These are phyloP conservation scores for Fraxinus nigra DNA, from an alignment of 305 asterid genomes.

Conservation along the genomic window DNA sequence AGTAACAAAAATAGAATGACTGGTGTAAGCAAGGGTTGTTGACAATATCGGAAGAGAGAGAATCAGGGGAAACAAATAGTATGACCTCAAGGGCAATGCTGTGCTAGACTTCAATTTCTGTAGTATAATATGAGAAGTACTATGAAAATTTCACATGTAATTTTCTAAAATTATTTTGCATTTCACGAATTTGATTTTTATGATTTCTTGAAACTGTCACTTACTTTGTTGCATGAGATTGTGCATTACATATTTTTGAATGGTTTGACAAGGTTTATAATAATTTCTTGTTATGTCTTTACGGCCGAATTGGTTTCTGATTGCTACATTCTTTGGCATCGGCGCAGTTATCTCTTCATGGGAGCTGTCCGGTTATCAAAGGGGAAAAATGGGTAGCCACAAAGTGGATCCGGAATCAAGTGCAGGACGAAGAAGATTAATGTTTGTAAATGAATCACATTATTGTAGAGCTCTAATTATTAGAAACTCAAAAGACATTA, in stretches of 20 bases:
- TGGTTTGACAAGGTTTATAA: not conserved
- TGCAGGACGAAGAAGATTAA: conserved; percentile 43
- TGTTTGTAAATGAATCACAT: conserved; percentile 2
- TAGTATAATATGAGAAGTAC: not conserved
- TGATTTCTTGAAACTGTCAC: not conserved
- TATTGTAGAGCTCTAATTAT: not conserved
- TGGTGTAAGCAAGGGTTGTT: not conserved
- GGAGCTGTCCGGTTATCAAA: conserved; percentile 87
- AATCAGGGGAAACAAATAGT: not conserved
- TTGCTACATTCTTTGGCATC: conserved; percentile 3
- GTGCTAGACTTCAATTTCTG: not conserved
- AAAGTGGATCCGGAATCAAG: conserved; percentile 86
- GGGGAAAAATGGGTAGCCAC: conserved; percentile 99
- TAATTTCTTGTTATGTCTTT: not conserved
- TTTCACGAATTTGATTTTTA: not conserved
- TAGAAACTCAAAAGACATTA: conserved; percentile 4
- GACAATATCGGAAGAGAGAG: not conserved
- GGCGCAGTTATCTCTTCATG: conserved; percentile 78
- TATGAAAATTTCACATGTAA: not conserved
- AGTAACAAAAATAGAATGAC: not conserved
- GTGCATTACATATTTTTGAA: not conserved
- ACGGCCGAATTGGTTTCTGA: conserved; percentile 5
- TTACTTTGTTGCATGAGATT: not conserved
- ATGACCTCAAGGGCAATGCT: not conserved
- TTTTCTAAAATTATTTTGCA: not conserved